Conservation (phyloP, 495 filamentous ascomycete genomes). For the Trichodelitschia bisporula region DNA sequence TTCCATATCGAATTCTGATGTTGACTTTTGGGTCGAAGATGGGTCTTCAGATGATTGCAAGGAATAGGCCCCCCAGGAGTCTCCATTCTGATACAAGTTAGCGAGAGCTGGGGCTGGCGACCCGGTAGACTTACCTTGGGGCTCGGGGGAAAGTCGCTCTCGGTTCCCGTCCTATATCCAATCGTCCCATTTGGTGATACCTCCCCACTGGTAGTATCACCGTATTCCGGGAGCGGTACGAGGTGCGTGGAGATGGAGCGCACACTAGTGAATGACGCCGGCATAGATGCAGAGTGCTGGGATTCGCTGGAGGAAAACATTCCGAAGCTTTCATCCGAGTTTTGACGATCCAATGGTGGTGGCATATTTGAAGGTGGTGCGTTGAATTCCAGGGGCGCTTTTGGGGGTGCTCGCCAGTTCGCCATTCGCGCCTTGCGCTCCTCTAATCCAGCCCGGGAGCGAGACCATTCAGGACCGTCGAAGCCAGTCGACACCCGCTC, state of each 20-base stretch:
- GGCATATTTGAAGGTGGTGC: slow-evolving; percentile 12
- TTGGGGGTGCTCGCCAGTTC: slow-evolving; percentile 12
- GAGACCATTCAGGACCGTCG: slow-evolving; percentile 8
- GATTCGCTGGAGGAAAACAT: slow-evolving; percentile 62
- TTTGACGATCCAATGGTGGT: slow-evolving; percentile 29
- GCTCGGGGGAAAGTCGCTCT: too few relatives aligned
- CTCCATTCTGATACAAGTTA: too few relatives aligned
- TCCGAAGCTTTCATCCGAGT: slow-evolving; percentile 60
- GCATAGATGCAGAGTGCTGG: slow-evolving; percentile 11
- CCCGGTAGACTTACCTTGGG: too few relatives aligned
- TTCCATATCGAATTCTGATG: slow-evolving; percentile 11
- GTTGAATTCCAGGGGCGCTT: slow-evolving; percentile 10
- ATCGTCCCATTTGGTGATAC: too few relatives aligned
- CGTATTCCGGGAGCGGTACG: too few relatives aligned
- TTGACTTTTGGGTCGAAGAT: too few relatives aligned
- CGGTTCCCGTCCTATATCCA: too few relatives aligned
- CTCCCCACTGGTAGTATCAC: too few relatives aligned
- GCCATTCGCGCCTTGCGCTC: slow-evolving; percentile 10
- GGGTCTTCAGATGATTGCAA: too few relatives aligned
- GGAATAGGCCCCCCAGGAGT: too few relatives aligned
- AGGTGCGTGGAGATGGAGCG: too few relatives aligned
- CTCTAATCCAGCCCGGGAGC: slow-evolving; percentile 7
- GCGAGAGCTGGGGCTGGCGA: too few relatives aligned
- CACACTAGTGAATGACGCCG: slow-evolving; percentile 21
- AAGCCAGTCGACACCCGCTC: slow-evolving; percentile 3